A percentile compares a stretch with the other conserved stretches of the same genome.
phyloP scores from a whole-genome alignment of 768 basidiomycete genomes.

The Gymnopilus junonius region DNA sequence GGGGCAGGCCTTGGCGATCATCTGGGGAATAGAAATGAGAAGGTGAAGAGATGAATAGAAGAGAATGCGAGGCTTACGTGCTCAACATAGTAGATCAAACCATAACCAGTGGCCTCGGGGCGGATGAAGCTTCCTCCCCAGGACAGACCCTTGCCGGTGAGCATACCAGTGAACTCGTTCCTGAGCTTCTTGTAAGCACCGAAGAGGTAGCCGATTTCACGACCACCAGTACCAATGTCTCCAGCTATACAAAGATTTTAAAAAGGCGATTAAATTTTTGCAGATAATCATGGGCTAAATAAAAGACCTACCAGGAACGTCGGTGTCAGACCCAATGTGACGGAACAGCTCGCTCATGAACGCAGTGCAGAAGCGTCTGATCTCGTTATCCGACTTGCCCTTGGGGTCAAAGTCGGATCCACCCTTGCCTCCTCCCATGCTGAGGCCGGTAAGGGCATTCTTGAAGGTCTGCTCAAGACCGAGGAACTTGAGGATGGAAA shows the following conservation, averaged over 20 bases:
- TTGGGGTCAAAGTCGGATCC: conserved; percentile 84
- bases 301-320: conserved; percentile 58
- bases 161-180: conserved; percentile 72
- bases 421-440: conserved; percentile 83
- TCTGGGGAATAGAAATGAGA: conserved; percentile 35
- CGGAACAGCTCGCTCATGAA: conserved; percentile 79
- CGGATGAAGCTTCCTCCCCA: conserved; percentile 79
- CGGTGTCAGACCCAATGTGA: conserved; percentile 75
- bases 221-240: conserved; percentile 75
- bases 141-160: conserved; percentile 71
- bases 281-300: background rate
- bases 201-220: conserved; percentile 79
- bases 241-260: conserved; percentile 44
- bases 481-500: conserved; percentile 84
- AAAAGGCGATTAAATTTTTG: background rate
- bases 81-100: conserved; percentile 77
- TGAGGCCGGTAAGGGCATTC: conserved; percentile 77
- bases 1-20: conserved; percentile 61
- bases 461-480: conserved; percentile 85
- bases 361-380: conserved; percentile 68
- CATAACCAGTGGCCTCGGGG: conserved; percentile 76
- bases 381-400: conserved; percentile 77
- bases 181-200: conserved; percentile 77
- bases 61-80: conserved; percentile 49
- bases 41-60: background rate